Percentiles rank a stretch among this genome's conserved stretches.
phyloP scores from a whole-genome alignment of 2,329 filamentous ascomycete genomes.

The Bisporella sp. region DNA sequence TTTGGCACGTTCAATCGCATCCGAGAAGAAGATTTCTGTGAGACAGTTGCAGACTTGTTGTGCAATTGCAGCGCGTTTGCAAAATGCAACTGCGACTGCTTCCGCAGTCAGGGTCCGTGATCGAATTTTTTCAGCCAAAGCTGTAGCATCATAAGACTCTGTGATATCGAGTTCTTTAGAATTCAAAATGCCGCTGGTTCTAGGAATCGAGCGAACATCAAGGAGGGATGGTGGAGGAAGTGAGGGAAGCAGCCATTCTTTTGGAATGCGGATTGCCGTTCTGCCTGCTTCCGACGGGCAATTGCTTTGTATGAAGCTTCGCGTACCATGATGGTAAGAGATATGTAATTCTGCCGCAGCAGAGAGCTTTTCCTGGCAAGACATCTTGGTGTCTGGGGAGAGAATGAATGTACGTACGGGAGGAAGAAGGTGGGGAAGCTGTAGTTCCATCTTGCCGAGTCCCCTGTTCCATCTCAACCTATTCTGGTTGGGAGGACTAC shows the following conservation, averaged over 20 bases:
- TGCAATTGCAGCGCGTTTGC: slow-evolving; percentile 41
- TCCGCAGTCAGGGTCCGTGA: slow-evolving; percentile 17
- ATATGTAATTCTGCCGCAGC: too few relatives aligned
- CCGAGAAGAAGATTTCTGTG: slow-evolving; percentile 43
- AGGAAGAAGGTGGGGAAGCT: too few relatives aligned
- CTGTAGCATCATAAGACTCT: slow-evolving; percentile 22
- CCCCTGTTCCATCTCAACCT: too few relatives aligned
- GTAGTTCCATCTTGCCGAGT: too few relatives aligned
- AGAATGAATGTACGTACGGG: too few relatives aligned
- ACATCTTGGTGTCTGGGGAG: too few relatives aligned
- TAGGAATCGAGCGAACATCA: slow-evolving; percentile 19
- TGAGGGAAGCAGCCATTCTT: slow-evolving; percentile 20
- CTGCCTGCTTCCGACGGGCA: slow-evolving; percentile 19
- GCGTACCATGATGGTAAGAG: not conserved
- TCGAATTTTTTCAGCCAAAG: slow-evolving; percentile 17
- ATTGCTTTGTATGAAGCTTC: slow-evolving; percentile 16
- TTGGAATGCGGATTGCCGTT: slow-evolving; percentile 21
- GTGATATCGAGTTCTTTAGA: slow-evolving; percentile 22
- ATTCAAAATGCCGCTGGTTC: slow-evolving; percentile 18
- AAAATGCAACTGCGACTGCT: slow-evolving; percentile 40
- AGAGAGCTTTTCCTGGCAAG: too few relatives aligned
- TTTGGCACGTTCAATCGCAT: slow-evolving; percentile 37
- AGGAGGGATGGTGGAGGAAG: slow-evolving; percentile 12
- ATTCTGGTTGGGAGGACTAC: too few relatives aligned
- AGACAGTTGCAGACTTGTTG: slow-evolving; percentile 40